Base-by-base conservation (phyloP, 768 basidiomycete species). In the Hypholoma sublateritium region DNA sequence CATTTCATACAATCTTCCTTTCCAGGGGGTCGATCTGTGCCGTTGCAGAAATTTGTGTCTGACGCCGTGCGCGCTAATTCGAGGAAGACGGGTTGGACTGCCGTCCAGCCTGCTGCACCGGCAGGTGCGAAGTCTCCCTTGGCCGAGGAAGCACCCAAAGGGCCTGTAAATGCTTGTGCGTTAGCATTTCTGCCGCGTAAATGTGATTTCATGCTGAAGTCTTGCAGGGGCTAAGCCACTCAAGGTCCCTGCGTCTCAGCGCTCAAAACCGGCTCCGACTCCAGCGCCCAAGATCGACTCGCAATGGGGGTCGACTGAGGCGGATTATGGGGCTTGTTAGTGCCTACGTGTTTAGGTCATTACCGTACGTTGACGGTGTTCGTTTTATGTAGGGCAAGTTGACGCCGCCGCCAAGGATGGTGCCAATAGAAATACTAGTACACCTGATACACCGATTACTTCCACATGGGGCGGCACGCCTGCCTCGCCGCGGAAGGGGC, bases 1-100 rank as follows among this genome's bases (percentile, higher is more conserved):
- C 35, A 28, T 43, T n/a, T 36, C 50, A 14, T n/a, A 32, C 28
- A n/a, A 4, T 42, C 37, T 45, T 24, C 17, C 21, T 42, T 51
- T 24, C 3, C 42, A 69, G 70, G 70, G 67, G 52, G 50, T 2
- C 61, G 61, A 51, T 53, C 60, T 11, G 49, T 64, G 16, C 47
- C 63, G 4, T 43, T 64, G 21, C 51, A 58, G n/a, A 36, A 58
- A 28, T 62, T 64, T 19, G 59, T 47, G 19, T 32, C 55, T 1
- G 48, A 46, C 13, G 52, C 49, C 4, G 41, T 45, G 19, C 57
- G 28, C 28, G 25, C 58, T 16, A 47, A 53, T 24, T 19, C 52
- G 36, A 60, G 50, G 17, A 32, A 57, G 51, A 56, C 59, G 19
- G 37, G 17, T 12, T 58, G 56, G 54, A 54, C 14, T 9, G 11